A percentile compares a stretch with the other conserved stretches of the same genome.
phyloP scores from a whole-genome alignment of 2,329 filamentous ascomycete species.

The Colletotrichum australisinense region DNA sequence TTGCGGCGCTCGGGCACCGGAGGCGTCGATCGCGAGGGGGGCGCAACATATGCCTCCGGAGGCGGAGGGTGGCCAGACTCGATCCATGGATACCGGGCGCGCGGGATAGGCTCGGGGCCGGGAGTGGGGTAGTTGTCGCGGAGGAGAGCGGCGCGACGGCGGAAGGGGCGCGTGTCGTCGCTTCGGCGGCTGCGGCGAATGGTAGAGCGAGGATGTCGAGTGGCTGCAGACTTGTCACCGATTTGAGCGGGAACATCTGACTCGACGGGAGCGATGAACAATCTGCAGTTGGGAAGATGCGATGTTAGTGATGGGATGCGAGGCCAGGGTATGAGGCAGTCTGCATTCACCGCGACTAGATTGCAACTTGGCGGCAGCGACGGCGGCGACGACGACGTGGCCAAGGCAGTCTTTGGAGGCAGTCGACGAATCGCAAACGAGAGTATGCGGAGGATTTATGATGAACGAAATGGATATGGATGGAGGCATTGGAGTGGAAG shows the following conservation, averaged over 20 bases:
- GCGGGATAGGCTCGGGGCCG: slow-evolving; percentile 23
- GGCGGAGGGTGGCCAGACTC: slow-evolving; percentile 34
- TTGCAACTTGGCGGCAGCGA: slow-evolving; percentile 7
- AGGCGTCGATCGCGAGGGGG: slow-evolving; percentile 21
- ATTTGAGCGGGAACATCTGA: slow-evolving; percentile 53
- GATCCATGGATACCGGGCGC: slow-evolving; percentile 36
- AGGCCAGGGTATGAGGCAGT: slow-evolving; percentile 5
- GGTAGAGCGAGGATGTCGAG: slow-evolving; percentile 48
- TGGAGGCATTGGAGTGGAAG: slow-evolving; percentile 16
- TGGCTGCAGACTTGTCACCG: slow-evolving; percentile 40
- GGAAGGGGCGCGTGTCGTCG: slow-evolving; percentile 46
- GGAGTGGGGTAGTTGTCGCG: slow-evolving; percentile 33
- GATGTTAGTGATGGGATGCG: slow-evolving; percentile 25
- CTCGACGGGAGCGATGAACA: slow-evolving; percentile 59
- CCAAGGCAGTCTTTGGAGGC: background rate
- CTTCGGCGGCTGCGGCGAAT: slow-evolving; percentile 52
- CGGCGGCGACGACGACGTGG: background rate
- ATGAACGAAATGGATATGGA: slow-evolving; percentile 6
- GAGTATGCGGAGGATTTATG: background rate
- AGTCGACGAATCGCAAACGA: background rate
- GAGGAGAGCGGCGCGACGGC: slow-evolving; percentile 40
- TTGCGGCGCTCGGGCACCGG: slow-evolving; percentile 4
- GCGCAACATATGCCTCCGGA: slow-evolving; percentile 33
- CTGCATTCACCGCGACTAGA: slow-evolving; percentile 30
- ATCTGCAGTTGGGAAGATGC: slow-evolving; percentile 43